A percentile compares a stretch with the other conserved stretches of the same genome.
These are phyloP conservation scores for Blastobotrys capitulatus DNA, from an alignment of 1,139 yeast species.

Conservation along the genomic window DNA sequence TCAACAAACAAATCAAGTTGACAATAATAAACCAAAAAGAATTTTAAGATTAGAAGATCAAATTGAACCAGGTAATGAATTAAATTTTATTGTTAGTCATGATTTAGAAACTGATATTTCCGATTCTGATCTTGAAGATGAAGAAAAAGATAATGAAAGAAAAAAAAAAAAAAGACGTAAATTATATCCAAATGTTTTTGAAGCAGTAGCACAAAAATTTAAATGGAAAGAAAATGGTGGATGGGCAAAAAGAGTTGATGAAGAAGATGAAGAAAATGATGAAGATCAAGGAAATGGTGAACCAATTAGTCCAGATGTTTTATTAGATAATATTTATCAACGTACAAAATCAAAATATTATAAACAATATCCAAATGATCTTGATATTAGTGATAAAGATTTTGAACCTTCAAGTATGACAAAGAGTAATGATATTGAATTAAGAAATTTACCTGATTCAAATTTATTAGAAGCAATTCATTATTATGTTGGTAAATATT, in stretches of 20 bases:
- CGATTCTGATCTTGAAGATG: neutral
- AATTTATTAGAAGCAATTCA: slow-evolving; percentile 23
- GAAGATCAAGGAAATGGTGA: too few species aligned
- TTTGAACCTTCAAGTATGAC: neutral
- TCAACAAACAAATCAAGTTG: neutral
- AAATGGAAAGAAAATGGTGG: neutral
- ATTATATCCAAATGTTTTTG: neutral
- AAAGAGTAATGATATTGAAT: neutral
- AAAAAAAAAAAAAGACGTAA: neutral
- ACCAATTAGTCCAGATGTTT: neutral
- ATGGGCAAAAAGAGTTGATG: neutral
- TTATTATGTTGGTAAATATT: slow-evolving; percentile 23
- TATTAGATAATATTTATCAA: neutral
- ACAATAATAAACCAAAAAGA: too few species aligned
- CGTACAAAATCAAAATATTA: neutral
- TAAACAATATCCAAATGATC: neutral
- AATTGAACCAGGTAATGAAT: neutral
- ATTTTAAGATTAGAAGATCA: neutral
- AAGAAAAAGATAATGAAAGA: neutral
- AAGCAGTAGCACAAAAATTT: neutral
- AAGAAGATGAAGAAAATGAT: neutral
- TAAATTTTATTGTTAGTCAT: neutral
- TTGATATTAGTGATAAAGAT: too few species aligned
- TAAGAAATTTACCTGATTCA: slow-evolving; percentile 1
- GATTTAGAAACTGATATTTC: neutral